Evolutionary conservation across 805 yeast species (phyloP).

Genomic region (Komagataella phaffii): DNA sequence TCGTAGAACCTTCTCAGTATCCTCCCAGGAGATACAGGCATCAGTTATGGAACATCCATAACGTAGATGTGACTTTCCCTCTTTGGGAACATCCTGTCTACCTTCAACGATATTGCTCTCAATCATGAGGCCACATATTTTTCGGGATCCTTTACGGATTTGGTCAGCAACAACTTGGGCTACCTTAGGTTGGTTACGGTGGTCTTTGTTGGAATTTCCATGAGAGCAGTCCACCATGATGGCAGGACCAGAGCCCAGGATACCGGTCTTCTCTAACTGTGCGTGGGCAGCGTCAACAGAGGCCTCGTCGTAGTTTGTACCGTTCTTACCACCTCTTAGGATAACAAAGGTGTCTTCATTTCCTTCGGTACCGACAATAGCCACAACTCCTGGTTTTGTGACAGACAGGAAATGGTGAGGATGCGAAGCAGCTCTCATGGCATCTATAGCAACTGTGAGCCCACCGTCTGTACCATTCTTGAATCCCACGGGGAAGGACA

Average conservation of each 20-base stretch:
- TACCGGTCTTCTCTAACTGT: constrained; percentile 29
- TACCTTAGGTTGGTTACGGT: constrained; percentile 92
- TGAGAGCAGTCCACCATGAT: constrained; percentile 97
- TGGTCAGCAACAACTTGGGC: constrained; percentile 72
- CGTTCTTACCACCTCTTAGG: constrained; percentile 89
- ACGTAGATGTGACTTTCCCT: constrained; percentile 44
- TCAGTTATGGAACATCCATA: constrained; percentile 97
- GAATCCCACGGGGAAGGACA: constrained; percentile 98
- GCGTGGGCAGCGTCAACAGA: constrained; percentile 67
- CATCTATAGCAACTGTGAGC: constrained; percentile 85
- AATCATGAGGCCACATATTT: constrained; percentile 87
- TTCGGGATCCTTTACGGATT: constrained; percentile 65
- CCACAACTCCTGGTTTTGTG: constrained; percentile 93
- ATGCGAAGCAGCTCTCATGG: constrained; percentile 81
- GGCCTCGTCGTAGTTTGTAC: constrained; percentile 81
- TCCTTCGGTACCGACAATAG: constrained; percentile 93
- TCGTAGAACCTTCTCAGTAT: constrained; percentile 69
- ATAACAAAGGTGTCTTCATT: constrained; percentile 90
- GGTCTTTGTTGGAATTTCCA: constrained; percentile 92
- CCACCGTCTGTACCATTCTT: constrained; percentile 98
- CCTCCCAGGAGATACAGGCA: constrained; percentile 89
- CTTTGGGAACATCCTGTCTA: constrained; percentile 63
- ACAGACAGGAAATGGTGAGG: constrained; percentile 96
- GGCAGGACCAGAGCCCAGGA: constrained; percentile 30
- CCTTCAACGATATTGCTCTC: constrained; percentile 91